A percentile compares a stretch with the other conserved stretches of the same genome.
Conservation (phyloP, 2,329 filamentous ascomycete genomes). For the Colletotrichum incanum region DNA sequence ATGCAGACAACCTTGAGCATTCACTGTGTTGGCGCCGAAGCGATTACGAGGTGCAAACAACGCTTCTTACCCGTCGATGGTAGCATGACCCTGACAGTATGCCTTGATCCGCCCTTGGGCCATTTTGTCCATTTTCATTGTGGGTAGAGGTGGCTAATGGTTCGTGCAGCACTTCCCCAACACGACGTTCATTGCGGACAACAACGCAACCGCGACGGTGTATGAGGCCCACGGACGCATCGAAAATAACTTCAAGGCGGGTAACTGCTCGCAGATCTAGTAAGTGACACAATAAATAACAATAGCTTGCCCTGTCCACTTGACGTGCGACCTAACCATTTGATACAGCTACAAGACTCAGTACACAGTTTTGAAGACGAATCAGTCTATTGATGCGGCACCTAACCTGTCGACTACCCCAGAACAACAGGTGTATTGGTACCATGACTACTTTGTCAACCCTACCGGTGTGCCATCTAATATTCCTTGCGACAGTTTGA, state of each 20-base stretch:
- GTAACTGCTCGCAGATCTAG: constrained; percentile 39
- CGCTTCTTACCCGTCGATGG: constrained; percentile 31
- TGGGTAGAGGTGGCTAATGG: not conserved
- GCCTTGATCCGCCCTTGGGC: not conserved
- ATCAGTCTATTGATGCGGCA: constrained; percentile 18
- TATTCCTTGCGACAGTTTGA: constrained; percentile 34
- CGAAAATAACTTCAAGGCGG: constrained; percentile 34
- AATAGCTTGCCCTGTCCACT: rapidly evolving
- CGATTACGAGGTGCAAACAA: constrained; percentile 37
- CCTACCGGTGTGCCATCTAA: constrained; percentile 30
- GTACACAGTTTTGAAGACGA: constrained; percentile 33
- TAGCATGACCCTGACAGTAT: constrained; percentile 33
- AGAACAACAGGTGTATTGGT: constrained; percentile 38
- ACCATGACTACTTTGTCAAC: constrained; percentile 38
- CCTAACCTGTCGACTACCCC: constrained; percentile 30
- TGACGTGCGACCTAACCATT: not conserved
- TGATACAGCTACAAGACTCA: constrained; percentile 36
- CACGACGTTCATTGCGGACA: constrained; percentile 27
- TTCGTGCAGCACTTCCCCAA: constrained; percentile 32
- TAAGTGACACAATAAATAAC: not conserved
- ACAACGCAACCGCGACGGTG: constrained; percentile 32
- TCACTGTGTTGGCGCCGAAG: constrained; percentile 34
- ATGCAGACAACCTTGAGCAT: constrained; percentile 40
- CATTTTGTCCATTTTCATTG: no score
- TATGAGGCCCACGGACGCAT: constrained; percentile 35